Evolutionary conservation across 2,329 filamentous ascomycete species (phyloP), one percentile per base, ranked within the genome.

Genomic region (Aspergillus vadensis): DNA sequence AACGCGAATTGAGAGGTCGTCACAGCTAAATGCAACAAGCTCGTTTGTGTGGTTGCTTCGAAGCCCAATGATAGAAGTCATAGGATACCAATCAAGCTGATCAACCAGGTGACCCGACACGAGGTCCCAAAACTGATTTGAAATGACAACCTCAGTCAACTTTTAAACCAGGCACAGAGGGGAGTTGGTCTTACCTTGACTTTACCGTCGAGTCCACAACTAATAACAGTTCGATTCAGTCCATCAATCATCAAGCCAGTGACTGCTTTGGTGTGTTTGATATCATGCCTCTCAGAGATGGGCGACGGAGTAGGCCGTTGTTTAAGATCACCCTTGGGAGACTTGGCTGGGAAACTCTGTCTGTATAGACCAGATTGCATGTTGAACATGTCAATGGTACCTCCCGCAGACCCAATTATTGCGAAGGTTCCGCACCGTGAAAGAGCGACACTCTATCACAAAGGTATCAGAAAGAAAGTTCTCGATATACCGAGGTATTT

Each of bases 371-470:
- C 95, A 48, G 95, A 98, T 75, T 99, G 95, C 60, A 99, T 81
- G 74, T 99, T 99, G 84, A 91, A 98, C 89, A 96, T 94, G 74
- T 97, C 92, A 58, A 99, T 88, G 36, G 87, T 86, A 44, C 95
- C 95, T 39, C 85, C 87, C 30, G 86, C 87, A 1, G 94, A 97
- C 1, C 95, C 95, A 21, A 99, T 83, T 4, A 98, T 79, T 2
- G 93, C 93, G 80, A 99, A 99, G 1, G 91, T 97, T 59, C 95
- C 95, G 70, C 95, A 99, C 1, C 91, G 85, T 57, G 91, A 97
- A 62, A 99, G 89, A 10, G 92, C 86, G 19, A 99, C 92, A 56
- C 91, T 94, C 65, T 90, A 86, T 62, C 32, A 62, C 15, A 19
- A n/a, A 32, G 12, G 43, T 30, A n/a, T 55, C 41, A 48, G 48